Evolutionary conservation across 352 stramenopile genomes (phyloP), one percentile per base, ranked within the genome.

Genomic region (Globisporangium cylindrosporum): DNA sequence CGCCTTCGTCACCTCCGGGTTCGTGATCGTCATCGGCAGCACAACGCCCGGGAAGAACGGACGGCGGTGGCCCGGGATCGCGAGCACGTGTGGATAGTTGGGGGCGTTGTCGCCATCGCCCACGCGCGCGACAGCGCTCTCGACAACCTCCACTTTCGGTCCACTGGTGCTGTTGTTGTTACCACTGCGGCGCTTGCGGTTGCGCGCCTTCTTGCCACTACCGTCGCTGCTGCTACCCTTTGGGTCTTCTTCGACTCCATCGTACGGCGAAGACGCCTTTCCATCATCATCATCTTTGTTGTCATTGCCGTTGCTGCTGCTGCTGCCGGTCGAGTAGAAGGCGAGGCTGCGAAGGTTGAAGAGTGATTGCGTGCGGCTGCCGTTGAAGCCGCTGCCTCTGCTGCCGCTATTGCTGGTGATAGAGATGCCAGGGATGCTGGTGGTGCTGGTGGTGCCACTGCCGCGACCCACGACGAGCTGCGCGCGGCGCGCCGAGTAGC

Each of bases 31-130:
- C 88, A 95, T 92, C 57, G 88, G 88, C 29, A 93, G 64, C 48
- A 95, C 85, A 8, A 95, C 81, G 3, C 88, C 88, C 0, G 88
- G 88, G 70, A 95, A 95, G 49, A 95, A 92, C 55, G 88, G 88
- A 15, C 88, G 82, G 9, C 87, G 84, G 49, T 90, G 82, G 7
- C 80, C 82, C 4, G 88, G 88, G 55, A 95, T 88, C n/a, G 81
- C 86, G 22, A 95, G 51, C 59, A 95, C 86, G 58, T 94, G 84
- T 15, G 86, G 84, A 65, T 87, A 91, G 27, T 74, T 87, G 22
- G 82, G 84, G 6, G 82, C 75, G 18, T 90, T 78, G 58, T 92
- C 84, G n/a, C 84, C 82, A 53, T 92, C 84, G 24, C 82, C 76
- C 2, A 92, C 72, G 0, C 76, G 79, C 15, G 82, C 81, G n/a